Evolutionary conservation across 1,284 basidiomycete species (phyloP), one percentile per base, ranked within the genome.

Genomic region (Sparassis latifolia): DNA sequence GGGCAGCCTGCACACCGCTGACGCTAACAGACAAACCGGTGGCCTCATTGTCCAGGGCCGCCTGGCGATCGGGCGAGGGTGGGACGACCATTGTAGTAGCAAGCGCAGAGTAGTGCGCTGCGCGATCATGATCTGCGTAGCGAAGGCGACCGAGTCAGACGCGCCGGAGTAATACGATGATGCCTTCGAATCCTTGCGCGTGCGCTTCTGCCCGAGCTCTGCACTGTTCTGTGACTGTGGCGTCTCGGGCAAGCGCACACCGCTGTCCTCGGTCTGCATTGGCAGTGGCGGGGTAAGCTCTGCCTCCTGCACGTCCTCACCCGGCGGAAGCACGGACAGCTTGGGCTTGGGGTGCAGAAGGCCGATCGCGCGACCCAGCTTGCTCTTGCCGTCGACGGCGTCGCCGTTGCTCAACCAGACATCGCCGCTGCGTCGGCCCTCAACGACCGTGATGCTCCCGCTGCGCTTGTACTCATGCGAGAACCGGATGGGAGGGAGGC

Each of bases 371-470:
- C 83, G 77, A 44, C 76, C 71, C 37, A 85, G 54, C 58, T 79
- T 82, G 52, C 67, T 68, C 63, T 79, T 83, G 0, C 80, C 80
- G 49, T 82, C 80, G 29, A 82, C 66, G 6, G 83, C 84, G 53
- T 86, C 78, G 12, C 83, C 82, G 50, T 83, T 82, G 5, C 75
- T 61, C 55, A 86, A 62, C 84, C 84, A 86, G 29, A 86, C 77
- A 58, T 87, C 84, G 30, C 80, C 80, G 57, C 82, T 84, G 44
- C 81, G 80, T 43, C 82, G 76, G 32, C 77, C 79, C 61, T 86
- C 82, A 27, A 87, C 77, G 35, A 85, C 77, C 7, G 82, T 86
- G 48, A 79, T 69, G 53, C 77, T 82, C 27, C 73, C 73, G 56
- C 81, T 83, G 48, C 77, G 77, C 62, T 83, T 86, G 64, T 80